These are phyloP conservation scores for Colletotrichum sp. DNA, from an alignment of 2,329 filamentous ascomycete species.

Conservation along the genomic window DNA sequence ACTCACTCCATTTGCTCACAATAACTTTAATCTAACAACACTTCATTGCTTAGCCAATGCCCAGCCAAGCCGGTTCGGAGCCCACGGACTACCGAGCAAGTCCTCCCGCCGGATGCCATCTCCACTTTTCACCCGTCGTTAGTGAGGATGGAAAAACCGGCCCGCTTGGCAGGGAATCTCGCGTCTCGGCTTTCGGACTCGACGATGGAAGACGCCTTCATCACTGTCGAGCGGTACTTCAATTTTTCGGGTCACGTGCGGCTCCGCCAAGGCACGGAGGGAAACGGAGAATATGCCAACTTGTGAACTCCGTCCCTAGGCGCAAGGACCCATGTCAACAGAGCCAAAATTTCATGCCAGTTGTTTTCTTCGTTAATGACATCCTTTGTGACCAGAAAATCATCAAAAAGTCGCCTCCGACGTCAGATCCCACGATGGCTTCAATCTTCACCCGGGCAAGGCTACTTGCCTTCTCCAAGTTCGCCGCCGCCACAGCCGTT, in stretches of 20 bases:
- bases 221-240: neutral
- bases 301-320: neutral
- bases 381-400: neutral
- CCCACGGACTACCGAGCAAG: neutral
- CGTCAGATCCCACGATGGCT: neutral
- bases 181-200: neutral
- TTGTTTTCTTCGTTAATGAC: neutral
- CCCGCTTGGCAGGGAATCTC: neutral
- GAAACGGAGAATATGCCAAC: neutral
- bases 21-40: neutral
- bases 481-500: neutral
- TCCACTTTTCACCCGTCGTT: neutral
- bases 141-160: neutral
- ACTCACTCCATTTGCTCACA: fast-evolving
- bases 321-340: neutral
- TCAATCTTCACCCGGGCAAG: neutral
- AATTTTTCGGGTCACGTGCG: neutral
- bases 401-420: no score
- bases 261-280: neutral
- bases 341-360: neutral
- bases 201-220: neutral
- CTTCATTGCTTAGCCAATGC: neutral
- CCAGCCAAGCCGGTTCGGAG: neutral
- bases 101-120: neutral
- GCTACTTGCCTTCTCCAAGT: neutral